These are phyloP conservation scores for Picochlorum costavermella DNA, from an alignment of 139 green algal genomes.

Conservation along the genomic window DNA sequence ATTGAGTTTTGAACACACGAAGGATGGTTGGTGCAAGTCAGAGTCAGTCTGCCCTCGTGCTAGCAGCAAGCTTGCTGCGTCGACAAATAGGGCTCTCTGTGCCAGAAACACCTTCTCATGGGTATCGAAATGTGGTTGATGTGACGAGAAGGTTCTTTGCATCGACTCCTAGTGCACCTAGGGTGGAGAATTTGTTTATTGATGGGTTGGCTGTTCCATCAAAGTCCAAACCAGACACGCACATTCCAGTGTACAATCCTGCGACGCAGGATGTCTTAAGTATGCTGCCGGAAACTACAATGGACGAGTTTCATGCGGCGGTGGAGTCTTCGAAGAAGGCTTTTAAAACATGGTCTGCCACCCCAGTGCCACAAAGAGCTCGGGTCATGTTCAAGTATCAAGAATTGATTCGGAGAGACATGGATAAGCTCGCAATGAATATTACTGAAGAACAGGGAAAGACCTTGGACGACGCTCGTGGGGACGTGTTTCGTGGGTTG, in stretches of 20 bases:
- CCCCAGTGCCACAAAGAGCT: slow-evolving; percentile 57
- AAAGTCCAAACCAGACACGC: neutral
- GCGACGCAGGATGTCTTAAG: slow-evolving; percentile 82
- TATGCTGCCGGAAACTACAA: slow-evolving; percentile 64
- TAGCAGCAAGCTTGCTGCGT: no score
- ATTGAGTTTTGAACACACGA: no score
- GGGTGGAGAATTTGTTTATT: no score
- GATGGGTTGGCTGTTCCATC: slow-evolving; percentile 42
- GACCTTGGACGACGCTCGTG: slow-evolving; percentile 82
- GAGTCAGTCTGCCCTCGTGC: no score
- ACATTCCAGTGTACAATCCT: slow-evolving; percentile 70
- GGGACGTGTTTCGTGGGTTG: slow-evolving; percentile 91
- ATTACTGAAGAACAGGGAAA: slow-evolving; percentile 94
- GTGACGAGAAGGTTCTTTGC: no score
- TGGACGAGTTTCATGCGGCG: slow-evolving; percentile 77
- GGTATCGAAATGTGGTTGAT: no score
- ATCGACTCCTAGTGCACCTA: no score
- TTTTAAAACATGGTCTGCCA: slow-evolving; percentile 72
- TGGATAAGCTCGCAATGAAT: slow-evolving; percentile 72
- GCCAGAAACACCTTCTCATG: no score
- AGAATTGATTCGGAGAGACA: slow-evolving; percentile 76
- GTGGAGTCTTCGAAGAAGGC: slow-evolving; percentile 70
- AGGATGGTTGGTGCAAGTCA: no score
- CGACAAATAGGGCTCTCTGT: no score
- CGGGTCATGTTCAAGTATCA: slow-evolving; percentile 89